A percentile compares a stretch with the other conserved stretches of the same genome.
phyloP scores from a whole-genome alignment of 163 green algal genomes.

The Prototheca wickerhamii region DNA sequence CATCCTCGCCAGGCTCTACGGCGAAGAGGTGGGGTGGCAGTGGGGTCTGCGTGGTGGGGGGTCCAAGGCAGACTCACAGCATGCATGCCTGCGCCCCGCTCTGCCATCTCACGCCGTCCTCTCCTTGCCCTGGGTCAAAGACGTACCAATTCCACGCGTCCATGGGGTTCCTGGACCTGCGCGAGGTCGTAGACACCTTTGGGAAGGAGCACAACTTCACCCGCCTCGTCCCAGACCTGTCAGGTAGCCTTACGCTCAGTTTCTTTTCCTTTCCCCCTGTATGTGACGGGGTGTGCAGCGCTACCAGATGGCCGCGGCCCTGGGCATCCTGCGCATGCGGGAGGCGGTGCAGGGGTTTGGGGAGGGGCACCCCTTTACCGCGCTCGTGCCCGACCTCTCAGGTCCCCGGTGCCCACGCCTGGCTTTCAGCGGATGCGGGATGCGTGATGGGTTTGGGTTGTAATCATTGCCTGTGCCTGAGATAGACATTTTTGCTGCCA shows the following conservation, averaged over 20 bases:
- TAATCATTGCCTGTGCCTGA: too few relatives aligned
- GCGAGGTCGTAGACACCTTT: slow-evolving; percentile 24
- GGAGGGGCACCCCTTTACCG: slow-evolving; percentile 13
- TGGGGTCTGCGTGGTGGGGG: not conserved
- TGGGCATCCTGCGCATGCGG: not conserved
- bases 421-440: too few relatives aligned
- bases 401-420: slow-evolving; percentile 23
- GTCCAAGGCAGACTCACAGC: not conserved
- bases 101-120: too few relatives aligned
- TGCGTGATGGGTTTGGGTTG: too few relatives aligned
- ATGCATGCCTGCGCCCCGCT: too few relatives aligned
- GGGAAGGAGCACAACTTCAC: slow-evolving; percentile 20
- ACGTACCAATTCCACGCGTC: slow-evolving; percentile 46
- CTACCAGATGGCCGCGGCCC: not conserved
- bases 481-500: not conserved
- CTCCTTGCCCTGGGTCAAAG: not conserved
- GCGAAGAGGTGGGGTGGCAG: slow-evolving; percentile 14
- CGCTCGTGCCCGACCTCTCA: slow-evolving; percentile 34
- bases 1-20: slow-evolving; percentile 66
- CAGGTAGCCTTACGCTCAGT: slow-evolving; percentile 2
- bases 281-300: too few relatives aligned
- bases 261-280: not conserved
- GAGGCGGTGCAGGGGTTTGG: slow-evolving; percentile 6
- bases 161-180: slow-evolving; percentile 42
- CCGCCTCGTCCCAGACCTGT: slow-evolving; percentile 32